A percentile compares a stretch with the other conserved stretches of the same genome.
phyloP scores from a whole-genome alignment of 768 basidiomycete species.

The Boletus eberwhitei region DNA sequence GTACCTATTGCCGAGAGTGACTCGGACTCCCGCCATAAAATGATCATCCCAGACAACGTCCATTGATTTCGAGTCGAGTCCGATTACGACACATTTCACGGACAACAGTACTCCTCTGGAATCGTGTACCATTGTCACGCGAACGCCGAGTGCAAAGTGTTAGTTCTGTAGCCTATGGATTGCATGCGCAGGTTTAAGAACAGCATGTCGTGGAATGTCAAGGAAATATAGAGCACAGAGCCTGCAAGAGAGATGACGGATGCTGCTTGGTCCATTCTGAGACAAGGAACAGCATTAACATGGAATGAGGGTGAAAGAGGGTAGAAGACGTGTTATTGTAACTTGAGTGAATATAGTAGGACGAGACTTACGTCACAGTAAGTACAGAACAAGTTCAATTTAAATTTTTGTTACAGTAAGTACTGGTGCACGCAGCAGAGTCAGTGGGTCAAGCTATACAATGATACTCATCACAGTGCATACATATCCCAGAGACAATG shows the following conservation, averaged over 20 bases:
- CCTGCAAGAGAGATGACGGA: constrained; percentile 73
- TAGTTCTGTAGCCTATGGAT: constrained; percentile 89
- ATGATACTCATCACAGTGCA: too few relatives aligned
- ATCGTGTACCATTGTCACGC: constrained; percentile 95
- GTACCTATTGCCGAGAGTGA: constrained; percentile 80
- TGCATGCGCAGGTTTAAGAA: constrained; percentile 90
- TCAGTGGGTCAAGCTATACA: too few relatives aligned
- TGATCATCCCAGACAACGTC: constrained; percentile 96
- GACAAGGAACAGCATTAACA: not conserved
- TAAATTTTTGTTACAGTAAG: too few relatives aligned
- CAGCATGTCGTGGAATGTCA: constrained; percentile 90
- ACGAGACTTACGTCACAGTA: too few relatives aligned
- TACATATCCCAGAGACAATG: too few relatives aligned
- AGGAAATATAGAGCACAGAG: constrained; percentile 75
- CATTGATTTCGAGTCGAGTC: constrained; percentile 81
- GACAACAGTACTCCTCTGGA: constrained; percentile 88
- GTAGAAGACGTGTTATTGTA: not conserved
- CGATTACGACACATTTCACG: constrained; percentile 91
- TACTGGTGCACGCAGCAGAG: too few relatives aligned
- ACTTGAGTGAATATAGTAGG: too few relatives aligned
- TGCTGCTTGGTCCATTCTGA: constrained; percentile 88
- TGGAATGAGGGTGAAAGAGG: not conserved
- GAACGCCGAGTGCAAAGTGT: constrained; percentile 81
- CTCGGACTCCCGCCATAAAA: constrained; percentile 94
- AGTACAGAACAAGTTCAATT: too few relatives aligned